Conservation (phyloP, 2,329 filamentous ascomycete genomes). For the Didymella glomerata region DNA sequence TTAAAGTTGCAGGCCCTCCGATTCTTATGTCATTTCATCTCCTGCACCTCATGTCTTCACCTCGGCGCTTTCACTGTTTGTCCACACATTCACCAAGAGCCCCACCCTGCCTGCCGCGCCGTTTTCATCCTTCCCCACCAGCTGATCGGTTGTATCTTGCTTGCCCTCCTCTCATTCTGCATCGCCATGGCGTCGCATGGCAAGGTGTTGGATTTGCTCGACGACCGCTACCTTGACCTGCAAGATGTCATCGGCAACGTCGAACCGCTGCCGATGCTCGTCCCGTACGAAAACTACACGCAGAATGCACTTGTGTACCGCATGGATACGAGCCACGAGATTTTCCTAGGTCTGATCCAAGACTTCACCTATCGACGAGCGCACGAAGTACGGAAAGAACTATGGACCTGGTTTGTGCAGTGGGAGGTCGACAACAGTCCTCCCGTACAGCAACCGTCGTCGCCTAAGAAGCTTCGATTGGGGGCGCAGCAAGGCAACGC, state of each 20-base stretch:
- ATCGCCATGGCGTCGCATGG: slow-evolving; percentile 40
- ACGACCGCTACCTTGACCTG: slow-evolving; percentile 42
- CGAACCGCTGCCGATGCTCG: slow-evolving; percentile 40
- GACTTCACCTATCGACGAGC: slow-evolving; percentile 40
- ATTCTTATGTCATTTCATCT: slow-evolving; percentile 5
- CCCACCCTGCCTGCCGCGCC: slow-evolving; percentile 3
- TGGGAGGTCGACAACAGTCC: slow-evolving; percentile 36
- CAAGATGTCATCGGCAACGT: slow-evolving; percentile 46
- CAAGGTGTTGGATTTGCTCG: slow-evolving; percentile 42
- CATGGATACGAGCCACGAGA: slow-evolving; percentile 37
- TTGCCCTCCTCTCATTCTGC: too few species aligned
- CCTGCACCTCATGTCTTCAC: slow-evolving; percentile 14
- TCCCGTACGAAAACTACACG: slow-evolving; percentile 43
- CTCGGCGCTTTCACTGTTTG: slow-evolving; percentile 8
- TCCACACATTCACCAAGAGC: slow-evolving; percentile 4
- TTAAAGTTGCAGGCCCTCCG: neutral
- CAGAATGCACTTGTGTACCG: slow-evolving; percentile 38
- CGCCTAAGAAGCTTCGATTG: slow-evolving; percentile 38
- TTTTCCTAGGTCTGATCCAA: slow-evolving; percentile 41
- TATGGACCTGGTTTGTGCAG: slow-evolving; percentile 47
- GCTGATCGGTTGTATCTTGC: neutral
- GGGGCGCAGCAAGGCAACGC: slow-evolving; percentile 7
- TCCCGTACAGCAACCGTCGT: slow-evolving; percentile 14
- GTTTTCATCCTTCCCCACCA: neutral
- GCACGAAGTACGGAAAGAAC: slow-evolving; percentile 30